Evolutionary conservation across 2,329 filamentous ascomycete species (phyloP).

Genomic region (Exophiala lecanii-corni): DNA sequence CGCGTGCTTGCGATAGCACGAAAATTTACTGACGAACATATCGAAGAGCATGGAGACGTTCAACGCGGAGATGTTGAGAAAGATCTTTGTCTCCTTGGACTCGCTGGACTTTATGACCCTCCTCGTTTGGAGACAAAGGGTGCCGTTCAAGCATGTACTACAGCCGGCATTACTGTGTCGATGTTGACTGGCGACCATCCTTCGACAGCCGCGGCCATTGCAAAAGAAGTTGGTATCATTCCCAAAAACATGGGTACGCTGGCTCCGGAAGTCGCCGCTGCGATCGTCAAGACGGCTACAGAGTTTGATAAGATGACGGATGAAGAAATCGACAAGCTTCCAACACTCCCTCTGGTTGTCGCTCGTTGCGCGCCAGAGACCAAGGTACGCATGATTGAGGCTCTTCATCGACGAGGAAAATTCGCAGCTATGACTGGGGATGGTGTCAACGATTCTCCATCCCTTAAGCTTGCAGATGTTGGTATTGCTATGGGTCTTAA

Average conservation of each 20-base stretch:
- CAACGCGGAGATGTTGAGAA: conserved; percentile 49
- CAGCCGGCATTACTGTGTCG: conserved; percentile 54
- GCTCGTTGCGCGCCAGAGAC: conserved; percentile 80
- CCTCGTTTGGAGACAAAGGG: conserved; percentile 56
- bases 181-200: conserved; percentile 57
- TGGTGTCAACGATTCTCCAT: conserved; percentile 81
- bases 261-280: conserved; percentile 42
- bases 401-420: conserved; percentile 68
- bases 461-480: conserved; percentile 74
- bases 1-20: conserved; percentile 56
- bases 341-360: conserved; percentile 73
- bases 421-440: conserved; percentile 88
- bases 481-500: conserved; percentile 85
- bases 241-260: conserved; percentile 42
- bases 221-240: conserved; percentile 54
- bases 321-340: conserved; percentile 58
- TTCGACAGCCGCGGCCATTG: conserved; percentile 54
- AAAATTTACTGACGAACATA: conserved; percentile 28
- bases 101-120: conserved; percentile 59
- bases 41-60: conserved; percentile 31
- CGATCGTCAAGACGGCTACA: conserved; percentile 52
- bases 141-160: conserved; percentile 50
- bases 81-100: conserved; percentile 53
- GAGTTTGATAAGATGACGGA: conserved; percentile 53
- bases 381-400: conserved; percentile 88